A percentile compares a stretch with the other conserved stretches of the same genome.
phyloP scores from a whole-genome alignment of 352 stramenopile species.

The Globisporangium mamillatum region DNA sequence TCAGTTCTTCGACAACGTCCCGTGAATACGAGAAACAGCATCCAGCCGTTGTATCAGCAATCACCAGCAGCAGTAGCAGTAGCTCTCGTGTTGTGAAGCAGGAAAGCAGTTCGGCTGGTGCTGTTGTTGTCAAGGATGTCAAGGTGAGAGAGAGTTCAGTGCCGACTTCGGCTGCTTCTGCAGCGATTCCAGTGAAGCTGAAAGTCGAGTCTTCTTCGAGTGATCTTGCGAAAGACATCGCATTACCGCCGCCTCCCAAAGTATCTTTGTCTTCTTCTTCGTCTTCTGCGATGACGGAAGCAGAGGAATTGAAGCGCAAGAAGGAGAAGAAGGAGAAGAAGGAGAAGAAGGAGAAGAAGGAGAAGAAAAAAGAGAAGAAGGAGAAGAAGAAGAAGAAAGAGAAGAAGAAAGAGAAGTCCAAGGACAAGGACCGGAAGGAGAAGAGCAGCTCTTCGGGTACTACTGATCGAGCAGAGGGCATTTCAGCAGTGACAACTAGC shows the following conservation, averaged over 20 bases:
- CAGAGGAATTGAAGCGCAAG: constrained; percentile 35
- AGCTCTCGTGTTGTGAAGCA: constrained; percentile 3
- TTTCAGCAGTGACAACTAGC: constrained; percentile 10
- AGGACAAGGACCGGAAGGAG: constrained; percentile 31
- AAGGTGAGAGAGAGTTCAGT: not conserved
- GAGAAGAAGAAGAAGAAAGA: constrained; percentile 54
- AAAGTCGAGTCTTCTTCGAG: not conserved
- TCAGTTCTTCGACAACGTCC: constrained; percentile 8
- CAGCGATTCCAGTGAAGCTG: not conserved
- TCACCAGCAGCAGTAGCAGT: constrained; percentile 1
- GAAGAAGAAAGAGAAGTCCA: constrained; percentile 48
- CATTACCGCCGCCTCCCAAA: not conserved
- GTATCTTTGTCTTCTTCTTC: not conserved
- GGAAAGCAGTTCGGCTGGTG: not conserved
- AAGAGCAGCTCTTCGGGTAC: constrained; percentile 22
- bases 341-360: constrained; percentile 70
- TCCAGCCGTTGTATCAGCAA: not conserved
- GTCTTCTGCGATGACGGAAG: not conserved
- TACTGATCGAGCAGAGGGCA: constrained; percentile 28
- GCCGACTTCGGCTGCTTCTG: not conserved
- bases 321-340: constrained; percentile 72
- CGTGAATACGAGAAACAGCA: not conserved
- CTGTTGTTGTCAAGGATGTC: not conserved
- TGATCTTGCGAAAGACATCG: not conserved
- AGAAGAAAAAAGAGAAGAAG: constrained; percentile 70